Conservation (phyloP, 1,284 basidiomycete genomes). For the Ceratobasidium sp. region DNA sequence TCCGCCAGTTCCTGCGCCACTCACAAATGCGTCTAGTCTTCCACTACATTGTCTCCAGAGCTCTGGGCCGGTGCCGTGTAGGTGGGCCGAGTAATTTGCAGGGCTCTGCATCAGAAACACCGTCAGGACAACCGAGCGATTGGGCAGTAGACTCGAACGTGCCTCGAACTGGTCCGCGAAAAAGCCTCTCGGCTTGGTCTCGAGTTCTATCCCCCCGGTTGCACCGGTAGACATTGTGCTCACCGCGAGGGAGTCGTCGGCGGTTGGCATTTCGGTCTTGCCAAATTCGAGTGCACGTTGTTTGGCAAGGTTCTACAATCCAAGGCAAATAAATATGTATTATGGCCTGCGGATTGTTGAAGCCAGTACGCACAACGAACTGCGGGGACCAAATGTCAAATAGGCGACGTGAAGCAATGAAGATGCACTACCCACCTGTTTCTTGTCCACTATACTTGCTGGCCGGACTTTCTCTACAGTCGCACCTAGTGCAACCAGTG, state of each 20-base stretch:
- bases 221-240: conserved; percentile 26
- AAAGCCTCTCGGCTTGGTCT: conserved; percentile 68
- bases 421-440: conserved; percentile 69
- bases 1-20: conserved; percentile 96
- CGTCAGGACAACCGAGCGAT: conserved; percentile 13
- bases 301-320: conserved; percentile 76
- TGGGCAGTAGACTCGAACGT: conserved; percentile 42
- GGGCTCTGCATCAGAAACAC: conserved; percentile 63
- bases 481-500: conserved; percentile 84
- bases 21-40: conserved; percentile 82
- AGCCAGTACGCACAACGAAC: conserved; percentile 60
- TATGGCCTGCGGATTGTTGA: neutral
- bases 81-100: conserved; percentile 91
- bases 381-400: conserved; percentile 46
- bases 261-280: conserved; percentile 54
- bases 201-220: conserved; percentile 36
- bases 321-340: conserved; percentile 21
- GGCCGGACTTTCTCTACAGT: conserved; percentile 84
- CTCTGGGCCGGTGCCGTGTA: conserved; percentile 89
- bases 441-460: conserved; percentile 91
- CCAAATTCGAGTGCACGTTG: conserved; percentile 78
- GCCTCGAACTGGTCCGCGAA: conserved; percentile 97
- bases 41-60: conserved; percentile 94
- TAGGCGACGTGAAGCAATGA: neutral
- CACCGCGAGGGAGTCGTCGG: conserved; percentile 53